These are phyloP conservation scores for Capronia coronata DNA, from an alignment of 2,329 filamentous ascomycete genomes.

Conservation along the genomic window DNA sequence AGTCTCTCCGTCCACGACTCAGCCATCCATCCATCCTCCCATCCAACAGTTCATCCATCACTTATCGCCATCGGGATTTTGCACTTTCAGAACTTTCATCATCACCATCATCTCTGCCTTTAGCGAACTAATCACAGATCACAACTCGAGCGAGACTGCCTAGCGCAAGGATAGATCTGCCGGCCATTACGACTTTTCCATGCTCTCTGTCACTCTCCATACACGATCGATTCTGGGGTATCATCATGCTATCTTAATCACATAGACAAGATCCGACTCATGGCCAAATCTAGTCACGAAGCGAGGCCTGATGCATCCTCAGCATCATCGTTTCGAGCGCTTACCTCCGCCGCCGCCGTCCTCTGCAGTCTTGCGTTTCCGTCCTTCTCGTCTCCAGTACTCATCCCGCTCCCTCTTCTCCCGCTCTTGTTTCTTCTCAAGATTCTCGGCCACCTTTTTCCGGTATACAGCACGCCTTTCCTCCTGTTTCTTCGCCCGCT, in stretches of 20 bases:
- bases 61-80: too few species aligned
- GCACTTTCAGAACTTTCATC: constrained; percentile 3
- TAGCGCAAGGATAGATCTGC: neutral
- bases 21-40: too few species aligned
- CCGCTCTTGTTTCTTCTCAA: constrained; percentile 76
- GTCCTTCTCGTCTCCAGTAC: constrained; percentile 86
- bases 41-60: too few species aligned
- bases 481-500: constrained; percentile 78
- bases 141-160: neutral
- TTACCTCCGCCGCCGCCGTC: constrained; percentile 46
- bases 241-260: neutral
- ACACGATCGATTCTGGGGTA: neutral
- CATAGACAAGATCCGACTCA: neutral
- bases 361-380: constrained; percentile 59
- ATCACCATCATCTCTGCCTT: neutral
- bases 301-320: neutral
- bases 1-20: too few species aligned
- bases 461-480: constrained; percentile 73
- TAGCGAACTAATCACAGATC: too few species aligned
- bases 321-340: constrained; percentile 7
- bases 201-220: too few species aligned
- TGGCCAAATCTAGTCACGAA: neutral
- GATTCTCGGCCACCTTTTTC: constrained; percentile 72
- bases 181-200: neutral
- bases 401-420: constrained; percentile 91